Conservation (phyloP, 768 basidiomycete genomes). For the Phallus indusiatus region DNA sequence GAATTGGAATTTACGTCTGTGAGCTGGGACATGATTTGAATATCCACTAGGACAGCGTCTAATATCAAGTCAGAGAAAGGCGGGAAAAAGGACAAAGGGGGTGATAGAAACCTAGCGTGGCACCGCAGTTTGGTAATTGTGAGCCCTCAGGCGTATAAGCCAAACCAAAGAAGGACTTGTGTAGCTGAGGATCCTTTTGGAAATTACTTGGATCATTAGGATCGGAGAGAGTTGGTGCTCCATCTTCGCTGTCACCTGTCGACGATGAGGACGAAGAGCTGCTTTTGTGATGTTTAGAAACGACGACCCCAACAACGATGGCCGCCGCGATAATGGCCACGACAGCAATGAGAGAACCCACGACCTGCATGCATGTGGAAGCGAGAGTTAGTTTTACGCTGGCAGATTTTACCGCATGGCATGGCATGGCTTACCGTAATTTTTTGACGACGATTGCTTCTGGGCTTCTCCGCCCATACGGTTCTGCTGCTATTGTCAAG, state of each 20-base stretch:
- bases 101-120: conserved; percentile 24
- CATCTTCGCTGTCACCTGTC: conserved; percentile 18
- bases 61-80: neutral
- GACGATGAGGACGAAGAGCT: conserved; percentile 10
- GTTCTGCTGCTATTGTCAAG: neutral
- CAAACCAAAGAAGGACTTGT: conserved; percentile 74
- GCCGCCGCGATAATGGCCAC: conserved; percentile 46
- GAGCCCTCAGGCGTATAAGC: conserved; percentile 79
- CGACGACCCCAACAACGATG: conserved; percentile 54
- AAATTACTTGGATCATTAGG: conserved; percentile 74
- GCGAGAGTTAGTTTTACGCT: neutral
- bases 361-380: conserved; percentile 30
- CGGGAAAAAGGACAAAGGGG: neutral
- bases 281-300: conserved; percentile 43
- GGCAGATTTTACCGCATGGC: conserved; percentile 19
- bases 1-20: conserved; percentile 36
- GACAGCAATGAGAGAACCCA: conserved; percentile 38
- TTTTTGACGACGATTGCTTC: conserved; percentile 35
- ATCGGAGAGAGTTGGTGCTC: conserved; percentile 22
- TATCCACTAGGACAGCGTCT: conserved; percentile 14
- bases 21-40: conserved; percentile 57
- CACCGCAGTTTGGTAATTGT: conserved; percentile 64
- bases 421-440: conserved; percentile 38
- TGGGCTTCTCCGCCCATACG: conserved; percentile 13
- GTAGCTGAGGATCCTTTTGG: conserved; percentile 53